Conservation (phyloP, 176 grass and related monocot species). For the Aechmea fasciata region DNA sequence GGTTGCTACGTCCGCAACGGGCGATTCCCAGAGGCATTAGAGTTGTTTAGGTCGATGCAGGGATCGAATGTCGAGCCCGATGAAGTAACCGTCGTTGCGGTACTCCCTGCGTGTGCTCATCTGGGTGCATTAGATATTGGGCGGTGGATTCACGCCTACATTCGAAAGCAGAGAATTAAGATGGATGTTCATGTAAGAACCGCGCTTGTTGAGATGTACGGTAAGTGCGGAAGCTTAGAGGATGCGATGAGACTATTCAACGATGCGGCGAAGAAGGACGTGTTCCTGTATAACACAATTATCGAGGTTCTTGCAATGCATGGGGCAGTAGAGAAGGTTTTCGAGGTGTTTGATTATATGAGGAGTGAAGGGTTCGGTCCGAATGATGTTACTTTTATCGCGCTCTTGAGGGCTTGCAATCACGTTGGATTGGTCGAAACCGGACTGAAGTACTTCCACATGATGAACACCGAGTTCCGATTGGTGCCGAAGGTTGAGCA, state of each 20-base stretch:
- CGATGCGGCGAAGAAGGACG: slow-evolving; percentile 15
- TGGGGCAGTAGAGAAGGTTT: slow-evolving; percentile 32
- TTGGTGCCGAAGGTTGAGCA: slow-evolving; percentile 27
- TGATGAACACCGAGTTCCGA: slow-evolving; percentile 25
- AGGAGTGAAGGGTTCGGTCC: not conserved
- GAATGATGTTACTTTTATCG: slow-evolving; percentile 46
- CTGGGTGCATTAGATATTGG: slow-evolving; percentile 29
- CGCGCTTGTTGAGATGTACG: slow-evolving; percentile 50
- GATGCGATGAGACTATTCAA: slow-evolving; percentile 21
- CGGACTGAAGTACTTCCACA: slow-evolving; percentile 27
- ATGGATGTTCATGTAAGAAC: slow-evolving; percentile 25
- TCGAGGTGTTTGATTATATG: slow-evolving; percentile 29
- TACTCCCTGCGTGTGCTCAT: slow-evolving; percentile 32
- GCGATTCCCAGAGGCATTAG: not conserved
- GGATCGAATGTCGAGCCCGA: slow-evolving; percentile 6
- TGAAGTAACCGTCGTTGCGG: slow-evolving; percentile 29
- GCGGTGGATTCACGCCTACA: slow-evolving; percentile 15
- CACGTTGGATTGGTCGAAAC: slow-evolving; percentile 35
- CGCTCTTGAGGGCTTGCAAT: slow-evolving; percentile 41
- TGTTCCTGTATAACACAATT: slow-evolving; percentile 49
- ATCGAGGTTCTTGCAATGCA: slow-evolving; percentile 40
- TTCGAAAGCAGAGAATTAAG: not conserved
- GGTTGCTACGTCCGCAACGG: slow-evolving; percentile 23
- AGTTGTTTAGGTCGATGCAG: slow-evolving; percentile 19
- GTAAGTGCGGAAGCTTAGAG: slow-evolving; percentile 38